Conservation (phyloP, 2,329 filamentous ascomycete genomes). For the Myriosclerotinia duriaeana region DNA sequence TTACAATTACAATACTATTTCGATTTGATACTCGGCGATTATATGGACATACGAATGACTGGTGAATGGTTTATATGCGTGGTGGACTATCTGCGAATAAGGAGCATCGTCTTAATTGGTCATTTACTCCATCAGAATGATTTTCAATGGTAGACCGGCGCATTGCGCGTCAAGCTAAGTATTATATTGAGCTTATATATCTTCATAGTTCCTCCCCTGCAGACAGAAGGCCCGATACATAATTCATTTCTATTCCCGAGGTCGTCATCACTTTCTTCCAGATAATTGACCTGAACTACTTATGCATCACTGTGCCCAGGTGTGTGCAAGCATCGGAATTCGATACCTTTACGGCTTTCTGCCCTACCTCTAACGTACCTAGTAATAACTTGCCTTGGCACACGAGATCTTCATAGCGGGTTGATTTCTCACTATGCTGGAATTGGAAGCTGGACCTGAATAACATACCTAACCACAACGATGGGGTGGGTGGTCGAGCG, state of each 20-base stretch:
- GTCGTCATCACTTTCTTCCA: not conserved
- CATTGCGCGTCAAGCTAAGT: not conserved
- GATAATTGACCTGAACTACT: not conserved
- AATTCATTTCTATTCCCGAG: not conserved
- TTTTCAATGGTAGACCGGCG: not conserved
- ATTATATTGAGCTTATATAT: not conserved
- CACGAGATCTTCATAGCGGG: not conserved
- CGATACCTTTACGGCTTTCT: not conserved
- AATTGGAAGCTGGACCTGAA: not conserved
- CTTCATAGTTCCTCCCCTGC: not conserved
- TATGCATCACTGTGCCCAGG: not conserved
- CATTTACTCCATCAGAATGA: not conserved
- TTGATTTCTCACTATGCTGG: not conserved
- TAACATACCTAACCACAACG: not conserved
- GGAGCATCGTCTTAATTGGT: not conserved
- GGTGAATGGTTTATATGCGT: not conserved
- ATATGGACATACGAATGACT: not conserved
- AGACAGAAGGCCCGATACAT: conserved; percentile 3
- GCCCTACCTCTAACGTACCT: not conserved
- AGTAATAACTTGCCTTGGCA: not conserved
- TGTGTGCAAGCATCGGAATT: not conserved
- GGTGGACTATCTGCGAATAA: not conserved
- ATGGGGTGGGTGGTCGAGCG: not conserved
- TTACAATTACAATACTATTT: not conserved
- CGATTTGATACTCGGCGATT: not conserved